These are phyloP conservation scores for Forsythia suspensa DNA, from an alignment of 257 asterid species.

Conservation along the genomic window DNA sequence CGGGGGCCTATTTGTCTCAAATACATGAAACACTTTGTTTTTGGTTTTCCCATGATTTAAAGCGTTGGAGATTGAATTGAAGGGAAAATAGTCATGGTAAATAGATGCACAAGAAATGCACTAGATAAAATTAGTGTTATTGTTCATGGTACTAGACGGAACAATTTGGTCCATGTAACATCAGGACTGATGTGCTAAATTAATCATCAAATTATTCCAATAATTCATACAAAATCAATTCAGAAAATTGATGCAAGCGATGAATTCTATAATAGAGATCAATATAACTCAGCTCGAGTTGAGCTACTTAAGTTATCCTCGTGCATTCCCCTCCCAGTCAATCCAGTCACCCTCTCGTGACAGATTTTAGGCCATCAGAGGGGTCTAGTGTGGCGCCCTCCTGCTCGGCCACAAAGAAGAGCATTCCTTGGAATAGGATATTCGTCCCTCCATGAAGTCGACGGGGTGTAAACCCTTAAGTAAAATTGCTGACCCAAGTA, in stretches of 20 bases:
- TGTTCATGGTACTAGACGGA: neutral
- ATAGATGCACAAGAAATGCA: too few relatives aligned
- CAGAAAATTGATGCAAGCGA: constrained; percentile 3
- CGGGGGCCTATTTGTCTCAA: too few relatives aligned
- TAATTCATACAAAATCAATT: constrained; percentile 11
- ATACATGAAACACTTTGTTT: too few relatives aligned
- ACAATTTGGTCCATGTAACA: neutral
- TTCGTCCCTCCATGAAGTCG: constrained; percentile 75
- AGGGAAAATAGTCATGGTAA: too few relatives aligned
- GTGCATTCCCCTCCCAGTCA: neutral
- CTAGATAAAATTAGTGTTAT: too few relatives aligned
- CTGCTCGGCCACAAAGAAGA: constrained; percentile 84
- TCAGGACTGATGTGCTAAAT: neutral
- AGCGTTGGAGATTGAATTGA: too few relatives aligned
- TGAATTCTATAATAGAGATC: neutral
- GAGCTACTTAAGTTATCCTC: constrained; percentile 31
- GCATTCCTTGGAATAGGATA: constrained; percentile 82
- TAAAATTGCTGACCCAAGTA: constrained; percentile 90
- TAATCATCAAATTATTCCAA: neutral
- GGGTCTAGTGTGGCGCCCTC: constrained; percentile 75
- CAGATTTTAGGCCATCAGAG: constrained; percentile 38
- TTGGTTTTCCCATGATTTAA: too few relatives aligned
- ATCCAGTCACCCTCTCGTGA: constrained; percentile 80
- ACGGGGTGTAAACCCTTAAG: constrained; percentile 63
- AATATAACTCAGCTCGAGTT: constrained; percentile 39